Conservation (phyloP, 2,329 filamentous ascomycete species). For the Ascochyta clinopodiicola region DNA sequence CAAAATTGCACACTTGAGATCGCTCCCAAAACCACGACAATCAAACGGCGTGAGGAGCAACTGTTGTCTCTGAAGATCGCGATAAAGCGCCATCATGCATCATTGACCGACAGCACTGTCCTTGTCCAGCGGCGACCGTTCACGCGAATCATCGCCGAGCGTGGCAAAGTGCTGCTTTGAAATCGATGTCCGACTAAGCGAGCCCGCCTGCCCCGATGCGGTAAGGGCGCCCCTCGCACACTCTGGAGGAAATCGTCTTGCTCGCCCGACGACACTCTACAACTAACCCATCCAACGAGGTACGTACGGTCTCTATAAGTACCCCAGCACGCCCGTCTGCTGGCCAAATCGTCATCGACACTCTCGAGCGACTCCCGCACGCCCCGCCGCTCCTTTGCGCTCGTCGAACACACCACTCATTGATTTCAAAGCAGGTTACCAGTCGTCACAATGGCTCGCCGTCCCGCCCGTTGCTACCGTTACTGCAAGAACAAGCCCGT, state of each 20-base stretch:
- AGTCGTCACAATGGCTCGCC: conserved; percentile 93
- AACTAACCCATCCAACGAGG: conserved; percentile 20
- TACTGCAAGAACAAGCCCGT: conserved; percentile 99
- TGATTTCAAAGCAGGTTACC: conserved; percentile 55
- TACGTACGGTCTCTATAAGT: conserved; percentile 21
- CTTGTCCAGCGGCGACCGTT: background rate
- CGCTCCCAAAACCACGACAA: background rate
- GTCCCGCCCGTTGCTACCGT: conserved; percentile 99
- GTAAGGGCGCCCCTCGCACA: background rate
- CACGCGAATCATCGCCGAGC: background rate
- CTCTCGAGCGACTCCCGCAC: conserved; percentile 15
- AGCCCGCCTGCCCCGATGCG: background rate
- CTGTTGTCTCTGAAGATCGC: background rate
- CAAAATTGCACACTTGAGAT: background rate
- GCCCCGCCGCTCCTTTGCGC: conserved; percentile 12
- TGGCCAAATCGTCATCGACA: conserved; percentile 21
- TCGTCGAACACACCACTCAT: conserved; percentile 47
- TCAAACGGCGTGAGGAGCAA: background rate
- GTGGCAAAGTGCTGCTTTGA: conserved; percentile 10
- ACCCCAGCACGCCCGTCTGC: conserved; percentile 4
- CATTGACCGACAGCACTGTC: background rate
- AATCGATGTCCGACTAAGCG: conserved; percentile 9
- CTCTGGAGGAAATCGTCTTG: conserved; percentile 10
- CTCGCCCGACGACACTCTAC: conserved; percentile 6
- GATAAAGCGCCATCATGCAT: background rate